These are phyloP conservation scores for Melastoma candidum DNA, from an alignment of 441 rosid species.

Conservation along the genomic window DNA sequence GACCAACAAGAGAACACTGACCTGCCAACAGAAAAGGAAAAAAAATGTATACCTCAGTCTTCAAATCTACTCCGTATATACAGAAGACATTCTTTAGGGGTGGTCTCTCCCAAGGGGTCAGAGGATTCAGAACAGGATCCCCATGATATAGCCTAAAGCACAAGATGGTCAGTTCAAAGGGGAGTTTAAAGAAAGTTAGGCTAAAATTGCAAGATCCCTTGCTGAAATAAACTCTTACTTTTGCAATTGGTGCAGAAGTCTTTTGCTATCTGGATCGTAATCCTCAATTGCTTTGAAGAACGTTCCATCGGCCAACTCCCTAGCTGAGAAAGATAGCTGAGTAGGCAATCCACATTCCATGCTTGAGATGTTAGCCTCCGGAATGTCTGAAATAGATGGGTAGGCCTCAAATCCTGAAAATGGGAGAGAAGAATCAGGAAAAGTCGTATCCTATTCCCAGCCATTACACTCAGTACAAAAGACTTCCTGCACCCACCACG, in stretches of 20 bases:
- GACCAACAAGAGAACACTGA: slow-evolving; percentile 6
- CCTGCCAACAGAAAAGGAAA: neutral
- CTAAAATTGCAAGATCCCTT: neutral
- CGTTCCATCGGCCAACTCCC: slow-evolving; percentile 94
- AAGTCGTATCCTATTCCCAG: slow-evolving; percentile 8
- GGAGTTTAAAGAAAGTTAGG: slow-evolving; percentile 1
- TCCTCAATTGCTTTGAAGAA: slow-evolving; percentile 88
- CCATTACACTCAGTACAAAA: slow-evolving; percentile 6
- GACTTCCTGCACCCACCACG: slow-evolving; percentile 39
- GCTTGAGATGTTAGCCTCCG: slow-evolving; percentile 52
- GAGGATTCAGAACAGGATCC: slow-evolving; percentile 90
- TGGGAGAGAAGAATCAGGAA: slow-evolving; percentile 14
- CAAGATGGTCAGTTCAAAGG: slow-evolving; percentile 11
- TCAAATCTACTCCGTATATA: slow-evolving; percentile 79
- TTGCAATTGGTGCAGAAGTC: slow-evolving; percentile 61
- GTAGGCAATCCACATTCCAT: slow-evolving; percentile 90
- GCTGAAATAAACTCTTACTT: slow-evolving; percentile 42
- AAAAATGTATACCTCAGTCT: slow-evolving; percentile 67
- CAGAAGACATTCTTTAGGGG: slow-evolving; percentile 93
- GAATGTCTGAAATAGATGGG: slow-evolving; percentile 54
- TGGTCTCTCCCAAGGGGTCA: slow-evolving; percentile 98
- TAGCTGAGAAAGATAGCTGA: slow-evolving; percentile 87
- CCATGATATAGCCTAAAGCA: slow-evolving; percentile 74
- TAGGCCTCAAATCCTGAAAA: slow-evolving; percentile 48
- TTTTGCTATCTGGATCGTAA: slow-evolving; percentile 90